These are phyloP conservation scores for Pestalotiopsis sp. DNA, from an alignment of 2,329 filamentous ascomycete genomes.

Conservation along the genomic window DNA sequence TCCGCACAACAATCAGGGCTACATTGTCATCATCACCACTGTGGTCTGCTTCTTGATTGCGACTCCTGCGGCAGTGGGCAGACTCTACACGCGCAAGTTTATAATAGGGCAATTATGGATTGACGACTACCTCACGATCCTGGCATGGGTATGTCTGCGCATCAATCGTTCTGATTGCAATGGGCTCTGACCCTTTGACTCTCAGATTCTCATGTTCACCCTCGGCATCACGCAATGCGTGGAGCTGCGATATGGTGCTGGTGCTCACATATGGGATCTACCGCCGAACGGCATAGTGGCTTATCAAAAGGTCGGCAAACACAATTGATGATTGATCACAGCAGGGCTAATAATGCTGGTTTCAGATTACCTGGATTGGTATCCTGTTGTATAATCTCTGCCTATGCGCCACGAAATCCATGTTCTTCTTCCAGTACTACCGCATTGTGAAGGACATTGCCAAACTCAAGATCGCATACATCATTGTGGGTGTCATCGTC, in stretches of 20 bases:
- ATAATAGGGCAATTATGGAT: conserved; percentile 3
- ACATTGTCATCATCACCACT: neutral
- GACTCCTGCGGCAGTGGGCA: neutral
- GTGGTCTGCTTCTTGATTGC: neutral
- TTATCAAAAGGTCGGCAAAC: neutral
- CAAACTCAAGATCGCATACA: neutral
- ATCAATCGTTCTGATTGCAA: neutral
- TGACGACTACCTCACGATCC: neutral
- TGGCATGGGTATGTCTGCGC: neutral
- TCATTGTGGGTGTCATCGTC: neutral
- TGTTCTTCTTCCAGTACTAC: conserved; percentile 8
- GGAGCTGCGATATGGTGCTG: neutral
- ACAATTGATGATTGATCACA: neutral
- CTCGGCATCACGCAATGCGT: neutral
- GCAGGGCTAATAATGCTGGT: neutral
- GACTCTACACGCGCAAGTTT: neutral
- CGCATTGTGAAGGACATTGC: neutral
- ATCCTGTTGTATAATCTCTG: neutral
- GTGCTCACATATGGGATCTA: conserved; percentile 5
- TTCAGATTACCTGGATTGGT: neutral
- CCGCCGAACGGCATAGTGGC: neutral
- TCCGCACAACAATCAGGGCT: neutral
- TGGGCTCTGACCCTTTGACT: neutral
- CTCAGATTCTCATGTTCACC: neutral
- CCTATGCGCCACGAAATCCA: neutral